Evolutionary conservation across 106 monocot genomes (phyloP), one percentile per base, ranked within the genome.

Genomic region (Acorus gramineus): DNA sequence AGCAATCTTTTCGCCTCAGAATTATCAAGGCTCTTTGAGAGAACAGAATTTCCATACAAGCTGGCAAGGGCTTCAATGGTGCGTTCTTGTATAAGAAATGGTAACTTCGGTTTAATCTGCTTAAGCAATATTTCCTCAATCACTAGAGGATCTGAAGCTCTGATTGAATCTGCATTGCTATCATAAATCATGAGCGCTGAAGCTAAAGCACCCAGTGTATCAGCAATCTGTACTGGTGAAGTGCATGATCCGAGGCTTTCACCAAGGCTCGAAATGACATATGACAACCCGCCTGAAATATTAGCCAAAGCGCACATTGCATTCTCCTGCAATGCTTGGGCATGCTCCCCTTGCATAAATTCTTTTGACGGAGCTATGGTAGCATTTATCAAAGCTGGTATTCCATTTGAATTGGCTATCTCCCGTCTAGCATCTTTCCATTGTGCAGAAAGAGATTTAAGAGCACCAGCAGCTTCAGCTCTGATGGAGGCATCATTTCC

Each of bases 121-220:
- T 86, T 83, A 14, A 99, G 74, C 65, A 99, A 76, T 65, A 85
- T 84, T 62, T 89, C 78, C 69, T 99, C 98, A 59, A 99, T 78
- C 7, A 56, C 47, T 10, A 84, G 6, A 66, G 98, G 84, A 60
- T 99, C 85, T 9, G 98, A 92, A 64, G 84, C 77, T 70, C 81
- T 75, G 61, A 74, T 78, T 56, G 85, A 92, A 71, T 92, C 92
- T 66, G 89, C 92, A 79, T 86, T 81, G 28, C 61, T 63, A 68
- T 99, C 92, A 79, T 99, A 99, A 60, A 99, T 99, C 92, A 99
- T 99, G 56, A 99, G 70, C 14, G 98, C 98, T 48, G 98, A 99
- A 56, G 89, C 98, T 65, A 99, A 71, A 66, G 98, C 98, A 58
- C 98, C 98, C 11, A 99, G 70, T 58, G 98, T 99, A 61, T 99